Percentiles rank a stretch among this genome's conserved stretches.
Evolutionary conservation across 805 yeast genomes (phyloP).

Genomic region (Hanseniaspora hatyaiensis): DNA sequence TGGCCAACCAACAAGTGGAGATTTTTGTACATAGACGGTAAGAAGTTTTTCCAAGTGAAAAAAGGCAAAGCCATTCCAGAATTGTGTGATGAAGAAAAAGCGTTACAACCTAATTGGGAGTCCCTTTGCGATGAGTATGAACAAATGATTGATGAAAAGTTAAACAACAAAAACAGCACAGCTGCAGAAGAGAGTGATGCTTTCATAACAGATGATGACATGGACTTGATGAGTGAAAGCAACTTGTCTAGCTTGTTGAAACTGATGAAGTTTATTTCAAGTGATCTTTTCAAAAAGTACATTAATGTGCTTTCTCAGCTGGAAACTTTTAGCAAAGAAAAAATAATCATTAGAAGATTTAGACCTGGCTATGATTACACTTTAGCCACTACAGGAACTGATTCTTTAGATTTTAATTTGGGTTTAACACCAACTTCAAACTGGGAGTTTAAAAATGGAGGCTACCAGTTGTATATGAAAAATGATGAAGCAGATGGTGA

Average conservation of each 20-base stretch:
- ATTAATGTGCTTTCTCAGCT: conserved; percentile 50
- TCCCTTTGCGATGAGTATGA: conserved; percentile 26
- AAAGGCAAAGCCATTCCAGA: conserved; percentile 22
- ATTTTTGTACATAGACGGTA: conserved; percentile 69
- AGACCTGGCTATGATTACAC: conserved; percentile 93
- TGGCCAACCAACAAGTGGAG: conserved; percentile 90
- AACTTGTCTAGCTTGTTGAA: conserved; percentile 33
- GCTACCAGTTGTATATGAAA: conserved; percentile 86
- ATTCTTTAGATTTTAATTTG: conserved; percentile 64
- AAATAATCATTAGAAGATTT: conserved; percentile 67
- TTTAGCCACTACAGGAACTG: conserved; percentile 54
- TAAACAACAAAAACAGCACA: conserved; percentile 5
- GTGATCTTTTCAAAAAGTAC: conserved; percentile 59
- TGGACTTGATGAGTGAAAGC: conserved; percentile 28
- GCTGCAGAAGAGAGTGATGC: conserved; percentile 6
- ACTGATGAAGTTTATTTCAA: conserved; percentile 47
- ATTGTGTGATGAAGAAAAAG: conserved; percentile 20
- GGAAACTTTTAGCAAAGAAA: conserved; percentile 46
- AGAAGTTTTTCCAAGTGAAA: conserved; percentile 28
- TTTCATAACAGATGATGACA: conserved; percentile 30
- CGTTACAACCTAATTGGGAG: not conserved
- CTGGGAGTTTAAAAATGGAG: conserved; percentile 86
- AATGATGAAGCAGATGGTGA: conserved; percentile 39
- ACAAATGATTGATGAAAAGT: conserved; percentile 31
- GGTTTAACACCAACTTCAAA: conserved; percentile 79